Percentiles rank a stretch among this genome's conserved stretches.
phyloP scores from a whole-genome alignment of 2,329 filamentous ascomycete species.

The Colletotrichum sp. region DNA sequence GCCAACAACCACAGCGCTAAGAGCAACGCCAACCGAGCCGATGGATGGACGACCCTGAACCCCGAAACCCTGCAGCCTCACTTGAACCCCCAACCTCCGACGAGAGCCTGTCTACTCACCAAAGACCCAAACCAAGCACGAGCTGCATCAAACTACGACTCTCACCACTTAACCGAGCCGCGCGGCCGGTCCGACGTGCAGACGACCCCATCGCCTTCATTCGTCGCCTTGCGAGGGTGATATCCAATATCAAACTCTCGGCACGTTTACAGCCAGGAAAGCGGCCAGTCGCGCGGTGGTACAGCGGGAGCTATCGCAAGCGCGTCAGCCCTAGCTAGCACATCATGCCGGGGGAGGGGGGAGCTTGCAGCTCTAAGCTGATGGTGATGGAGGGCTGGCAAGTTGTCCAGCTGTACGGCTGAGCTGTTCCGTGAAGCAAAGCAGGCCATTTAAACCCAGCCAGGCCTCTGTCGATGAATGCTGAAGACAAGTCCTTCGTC shows the following conservation, averaged over 20 bases:
- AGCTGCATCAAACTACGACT: background rate
- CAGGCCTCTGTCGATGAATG: background rate
- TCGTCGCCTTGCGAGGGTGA: background rate
- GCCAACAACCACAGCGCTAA: background rate
- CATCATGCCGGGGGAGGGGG: background rate
- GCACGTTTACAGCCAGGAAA: background rate
- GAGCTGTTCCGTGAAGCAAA: background rate
- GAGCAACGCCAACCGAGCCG: background rate
- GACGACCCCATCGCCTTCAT: background rate
- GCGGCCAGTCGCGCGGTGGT: background rate
- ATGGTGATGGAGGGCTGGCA: background rate
- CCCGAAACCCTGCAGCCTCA: background rate
- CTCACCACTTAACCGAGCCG: background rate
- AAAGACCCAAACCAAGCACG: background rate
- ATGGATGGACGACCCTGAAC: background rate
- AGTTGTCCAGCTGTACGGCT: background rate
- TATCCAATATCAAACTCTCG: background rate
- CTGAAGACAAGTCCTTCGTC: background rate
- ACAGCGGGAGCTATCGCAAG: background rate
- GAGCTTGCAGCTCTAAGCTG: background rate
- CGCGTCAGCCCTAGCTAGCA: slow-evolving; percentile 1
- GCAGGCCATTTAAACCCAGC: background rate
- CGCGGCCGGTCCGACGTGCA: background rate
- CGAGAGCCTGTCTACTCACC: background rate
- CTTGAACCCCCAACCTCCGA: background rate